Evolutionary conservation across 192 early-diverging fungal species (phyloP).

Genomic region (Backusella circina): DNA sequence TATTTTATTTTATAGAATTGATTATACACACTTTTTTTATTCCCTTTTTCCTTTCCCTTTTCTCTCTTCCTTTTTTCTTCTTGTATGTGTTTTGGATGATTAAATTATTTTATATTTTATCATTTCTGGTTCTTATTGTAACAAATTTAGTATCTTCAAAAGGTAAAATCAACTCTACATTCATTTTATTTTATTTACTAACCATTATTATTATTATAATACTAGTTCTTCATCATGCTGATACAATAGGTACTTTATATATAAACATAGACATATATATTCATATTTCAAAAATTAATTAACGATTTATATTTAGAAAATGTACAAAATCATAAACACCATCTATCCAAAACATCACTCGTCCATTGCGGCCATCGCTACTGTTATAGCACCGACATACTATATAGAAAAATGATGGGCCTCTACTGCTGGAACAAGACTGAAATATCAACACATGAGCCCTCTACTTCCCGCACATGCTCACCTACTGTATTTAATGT

Average conservation of each 20-base stretch:
- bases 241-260: neutral
- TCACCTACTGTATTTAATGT: neutral
- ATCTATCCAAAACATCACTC: neutral
- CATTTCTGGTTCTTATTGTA: neutral
- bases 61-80: neutral
- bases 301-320: neutral
- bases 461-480: neutral
- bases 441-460: neutral
- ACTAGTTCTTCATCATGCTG: neutral
- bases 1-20: neutral
- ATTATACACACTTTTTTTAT: neutral
- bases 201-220: neutral
- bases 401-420: neutral
- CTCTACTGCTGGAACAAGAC: constrained; percentile 1
- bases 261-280: no score
- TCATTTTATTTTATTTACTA: neutral
- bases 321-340: neutral
- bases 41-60: neutral
- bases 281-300: neutral
- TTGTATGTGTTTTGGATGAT: neutral
- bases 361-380: neutral
- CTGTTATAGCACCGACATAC: neutral
- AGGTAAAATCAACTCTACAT: neutral
- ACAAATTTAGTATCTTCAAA: neutral
- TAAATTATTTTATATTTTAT: neutral